These are phyloP conservation scores for Helotiales sp. DNA, from an alignment of 2,329 filamentous ascomycete species.

Conservation along the genomic window DNA sequence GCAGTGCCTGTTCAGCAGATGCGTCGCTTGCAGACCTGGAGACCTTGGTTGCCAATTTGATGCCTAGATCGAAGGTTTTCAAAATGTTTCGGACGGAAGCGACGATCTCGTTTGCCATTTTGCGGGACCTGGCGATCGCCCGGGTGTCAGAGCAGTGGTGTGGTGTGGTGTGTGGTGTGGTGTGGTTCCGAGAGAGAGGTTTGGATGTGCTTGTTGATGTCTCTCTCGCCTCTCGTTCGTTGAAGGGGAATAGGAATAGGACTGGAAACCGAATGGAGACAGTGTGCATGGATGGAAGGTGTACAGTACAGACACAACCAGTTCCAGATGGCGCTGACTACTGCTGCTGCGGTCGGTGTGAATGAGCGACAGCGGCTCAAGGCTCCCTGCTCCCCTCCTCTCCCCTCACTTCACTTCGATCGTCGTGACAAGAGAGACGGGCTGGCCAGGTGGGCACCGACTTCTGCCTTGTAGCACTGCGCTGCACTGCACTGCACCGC, in stretches of 20 bases:
- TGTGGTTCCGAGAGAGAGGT: neutral
- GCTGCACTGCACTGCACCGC: neutral
- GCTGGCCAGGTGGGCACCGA: neutral
- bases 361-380: neutral
- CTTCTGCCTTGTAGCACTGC: neutral
- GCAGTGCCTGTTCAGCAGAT: slow-evolving; percentile 22
- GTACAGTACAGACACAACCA: no score
- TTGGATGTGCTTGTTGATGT: no score
- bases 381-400: neutral
- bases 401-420: no score
- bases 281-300: neutral
- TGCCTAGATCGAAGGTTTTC: slow-evolving; percentile 31
- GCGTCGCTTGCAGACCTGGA: slow-evolving; percentile 24
- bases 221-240: no score
- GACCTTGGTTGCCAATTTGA: slow-evolving; percentile 29
- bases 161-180: neutral
- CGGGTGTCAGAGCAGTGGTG: neutral
- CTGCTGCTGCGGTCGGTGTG: neutral
- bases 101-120: slow-evolving; percentile 28
- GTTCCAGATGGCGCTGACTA: no score
- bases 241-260: neutral
- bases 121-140: slow-evolving; percentile 7
- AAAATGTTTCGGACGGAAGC: slow-evolving; percentile 31
- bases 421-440: no score
- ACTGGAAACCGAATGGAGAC: neutral